phyloP scores from a whole-genome alignment of 805 yeast genomes.

The Hanseniaspora hatyaiensis region DNA sequence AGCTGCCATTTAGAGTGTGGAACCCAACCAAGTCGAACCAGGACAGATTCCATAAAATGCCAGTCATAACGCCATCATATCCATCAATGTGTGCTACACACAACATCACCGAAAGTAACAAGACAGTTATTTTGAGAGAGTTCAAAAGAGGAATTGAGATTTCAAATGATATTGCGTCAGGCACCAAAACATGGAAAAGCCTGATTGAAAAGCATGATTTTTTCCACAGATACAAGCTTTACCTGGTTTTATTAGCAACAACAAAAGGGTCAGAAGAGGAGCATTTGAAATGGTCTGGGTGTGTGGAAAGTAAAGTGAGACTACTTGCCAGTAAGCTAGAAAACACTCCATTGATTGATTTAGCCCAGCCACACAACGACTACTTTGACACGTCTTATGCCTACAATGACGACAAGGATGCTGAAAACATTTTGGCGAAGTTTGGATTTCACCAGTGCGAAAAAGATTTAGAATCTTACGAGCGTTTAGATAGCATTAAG shows the following conservation, averaged over 20 bases:
- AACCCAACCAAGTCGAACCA: constrained; percentile 83
- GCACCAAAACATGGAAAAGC: constrained; percentile 60
- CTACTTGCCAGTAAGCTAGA: constrained; percentile 76
- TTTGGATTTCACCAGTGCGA: constrained; percentile 55
- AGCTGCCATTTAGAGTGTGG: constrained; percentile 92
- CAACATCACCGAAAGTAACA: constrained; percentile 82
- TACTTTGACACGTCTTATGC: constrained; percentile 48
- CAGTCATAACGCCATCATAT: constrained; percentile 95
- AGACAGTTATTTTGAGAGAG: constrained; percentile 68
- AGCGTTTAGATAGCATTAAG: constrained; percentile 27
- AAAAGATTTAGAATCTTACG: constrained; percentile 29
- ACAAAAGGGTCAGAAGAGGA: constrained; percentile 67
- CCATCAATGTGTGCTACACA: constrained; percentile 97
- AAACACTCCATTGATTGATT: constrained; percentile 53
- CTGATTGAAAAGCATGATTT: constrained; percentile 70
- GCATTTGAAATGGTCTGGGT: constrained; percentile 82
- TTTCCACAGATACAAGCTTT: constrained; percentile 74
- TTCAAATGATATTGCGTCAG: constrained; percentile 53
- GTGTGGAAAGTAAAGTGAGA: constrained; percentile 81
- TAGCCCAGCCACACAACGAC: constrained; percentile 87
- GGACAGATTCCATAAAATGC: constrained; percentile 88
- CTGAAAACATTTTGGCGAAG: constrained; percentile 43
- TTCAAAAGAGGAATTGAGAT: constrained; percentile 63
- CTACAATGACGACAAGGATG: constrained; percentile 43
- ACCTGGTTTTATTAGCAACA: constrained; percentile 68